phyloP scores from a whole-genome alignment of 148 eudicot genomes.

The Cornus florida region DNA sequence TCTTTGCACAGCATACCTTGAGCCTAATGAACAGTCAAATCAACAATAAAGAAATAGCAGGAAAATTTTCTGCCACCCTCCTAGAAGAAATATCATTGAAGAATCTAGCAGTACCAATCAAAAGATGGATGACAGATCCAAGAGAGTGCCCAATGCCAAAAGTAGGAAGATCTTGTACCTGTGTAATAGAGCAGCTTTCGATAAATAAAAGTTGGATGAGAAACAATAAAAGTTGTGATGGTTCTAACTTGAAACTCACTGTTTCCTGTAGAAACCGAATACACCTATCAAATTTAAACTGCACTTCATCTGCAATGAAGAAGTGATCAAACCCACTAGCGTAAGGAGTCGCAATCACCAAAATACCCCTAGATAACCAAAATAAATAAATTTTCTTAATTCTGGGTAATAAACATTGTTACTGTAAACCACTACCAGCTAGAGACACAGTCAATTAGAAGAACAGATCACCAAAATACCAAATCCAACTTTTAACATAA shows the following conservation, averaged over 20 bases:
- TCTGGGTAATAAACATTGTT: neutral
- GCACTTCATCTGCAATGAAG: conserved; percentile 95
- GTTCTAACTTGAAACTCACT: conserved; percentile 41
- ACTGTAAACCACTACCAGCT: conserved; percentile 1
- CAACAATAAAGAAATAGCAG: conserved; percentile 19
- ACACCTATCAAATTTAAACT: conserved; percentile 88
- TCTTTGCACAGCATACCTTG: conserved; percentile 87
- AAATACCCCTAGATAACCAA: conserved; percentile 59
- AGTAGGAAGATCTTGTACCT: conserved; percentile 79
- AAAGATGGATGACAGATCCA: conserved; percentile 89
- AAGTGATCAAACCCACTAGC: conserved; percentile 98
- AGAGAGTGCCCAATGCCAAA: conserved; percentile 97
- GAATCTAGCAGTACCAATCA: conserved; percentile 57
- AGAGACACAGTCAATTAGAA: neutral
- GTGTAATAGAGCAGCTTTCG: conserved; percentile 10
- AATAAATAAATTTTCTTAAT: conserved; percentile 10
- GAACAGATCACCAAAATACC: neutral
- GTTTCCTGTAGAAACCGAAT: conserved; percentile 64
- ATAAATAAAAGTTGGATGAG: conserved; percentile 3
- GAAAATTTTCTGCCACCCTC: neutral
- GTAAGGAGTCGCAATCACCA: conserved; percentile 98
- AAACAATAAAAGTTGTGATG: conserved; percentile 9
- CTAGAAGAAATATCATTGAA: neutral
- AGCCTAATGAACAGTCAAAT: conserved; percentile 52
- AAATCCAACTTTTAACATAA: neutral